Percentiles rank a stretch among this genome's conserved stretches.
phyloP scores from a whole-genome alignment of 441 rosid genomes.

The Mallotus japonicus region DNA sequence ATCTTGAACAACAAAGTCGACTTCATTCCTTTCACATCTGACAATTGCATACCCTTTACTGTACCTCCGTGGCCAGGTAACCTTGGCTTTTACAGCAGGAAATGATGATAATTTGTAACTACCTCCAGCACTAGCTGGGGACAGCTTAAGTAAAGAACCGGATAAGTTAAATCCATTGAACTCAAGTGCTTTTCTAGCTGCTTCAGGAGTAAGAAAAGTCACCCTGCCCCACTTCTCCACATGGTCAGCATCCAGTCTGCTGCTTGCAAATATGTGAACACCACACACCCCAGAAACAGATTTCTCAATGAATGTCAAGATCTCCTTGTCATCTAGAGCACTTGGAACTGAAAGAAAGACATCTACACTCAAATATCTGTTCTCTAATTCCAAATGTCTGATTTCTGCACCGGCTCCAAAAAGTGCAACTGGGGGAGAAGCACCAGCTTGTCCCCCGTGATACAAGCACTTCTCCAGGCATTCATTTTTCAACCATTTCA shows the following conservation, averaged over 20 bases:
- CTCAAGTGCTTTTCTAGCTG: constrained; percentile 24
- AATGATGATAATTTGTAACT: constrained; percentile 18
- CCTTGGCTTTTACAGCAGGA: constrained; percentile 25
- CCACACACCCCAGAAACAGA: constrained; percentile 52
- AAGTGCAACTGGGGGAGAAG: constrained; percentile 57
- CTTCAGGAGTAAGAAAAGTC: constrained; percentile 28
- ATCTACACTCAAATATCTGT: constrained; percentile 67
- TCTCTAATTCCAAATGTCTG: constrained; percentile 81
- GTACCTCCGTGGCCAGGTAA: constrained; percentile 32
- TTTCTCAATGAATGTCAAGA: constrained; percentile 65
- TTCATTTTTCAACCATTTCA: constrained; percentile 60
- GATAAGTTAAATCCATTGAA: constrained; percentile 12
- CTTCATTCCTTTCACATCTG: constrained; percentile 25
- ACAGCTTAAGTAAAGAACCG: constrained; percentile 21
- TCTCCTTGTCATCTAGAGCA: constrained; percentile 61
- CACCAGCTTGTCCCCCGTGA: constrained; percentile 44
- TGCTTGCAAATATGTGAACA: constrained; percentile 42
- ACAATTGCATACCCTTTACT: constrained; percentile 29
- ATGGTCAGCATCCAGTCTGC: constrained; percentile 37
- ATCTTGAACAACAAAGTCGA: constrained; percentile 18
- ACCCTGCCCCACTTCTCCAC: constrained; percentile 28
- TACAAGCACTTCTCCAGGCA: constrained; percentile 68
- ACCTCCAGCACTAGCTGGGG: constrained; percentile 14
- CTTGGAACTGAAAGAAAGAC: constrained; percentile 46
- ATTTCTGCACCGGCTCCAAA: constrained; percentile 93